Evolutionary conservation across 805 yeast species (phyloP).

Genomic region (Tetrapisispora arboricola): DNA sequence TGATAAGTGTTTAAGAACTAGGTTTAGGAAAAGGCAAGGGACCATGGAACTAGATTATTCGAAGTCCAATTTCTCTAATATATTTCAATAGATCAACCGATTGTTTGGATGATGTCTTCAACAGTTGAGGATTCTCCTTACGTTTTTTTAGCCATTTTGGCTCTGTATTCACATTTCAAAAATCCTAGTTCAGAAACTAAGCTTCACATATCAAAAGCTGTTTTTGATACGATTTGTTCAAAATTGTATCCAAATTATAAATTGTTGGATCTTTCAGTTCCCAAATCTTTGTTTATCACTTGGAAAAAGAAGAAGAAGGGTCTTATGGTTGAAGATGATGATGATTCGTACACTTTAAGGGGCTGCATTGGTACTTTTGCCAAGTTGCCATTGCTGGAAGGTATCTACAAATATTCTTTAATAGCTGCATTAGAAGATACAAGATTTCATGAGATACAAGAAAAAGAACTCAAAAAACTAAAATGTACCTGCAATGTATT

Average conservation of each 20-base stretch:
- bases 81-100: neutral
- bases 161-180: constrained; percentile 16
- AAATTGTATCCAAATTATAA: constrained; percentile 11
- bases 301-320: constrained; percentile 55
- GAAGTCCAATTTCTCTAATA: too few species aligned
- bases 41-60: too few species aligned
- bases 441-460: constrained; percentile 57
- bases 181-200: constrained; percentile 1
- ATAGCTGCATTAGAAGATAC: constrained; percentile 69
- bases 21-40: too few species aligned
- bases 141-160: constrained; percentile 28
- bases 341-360: constrained; percentile 35
- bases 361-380: constrained; percentile 94
- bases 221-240: constrained; percentile 7
- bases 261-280: constrained; percentile 8
- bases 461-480: constrained; percentile 43
- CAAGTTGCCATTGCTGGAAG: constrained; percentile 41
- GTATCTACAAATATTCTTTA: constrained; percentile 52
- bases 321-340: too few species aligned
- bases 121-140: constrained; percentile 15
- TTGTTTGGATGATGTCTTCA: neutral
- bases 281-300: constrained; percentile 72
- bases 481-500: constrained; percentile 29
- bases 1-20: too few species aligned
- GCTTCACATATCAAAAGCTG: neutral